Percentiles rank a stretch among this genome's conserved stretches.
phyloP scores from a whole-genome alignment of 192 early-diverging fungal species.

The Nowakowskiella sp. region DNA sequence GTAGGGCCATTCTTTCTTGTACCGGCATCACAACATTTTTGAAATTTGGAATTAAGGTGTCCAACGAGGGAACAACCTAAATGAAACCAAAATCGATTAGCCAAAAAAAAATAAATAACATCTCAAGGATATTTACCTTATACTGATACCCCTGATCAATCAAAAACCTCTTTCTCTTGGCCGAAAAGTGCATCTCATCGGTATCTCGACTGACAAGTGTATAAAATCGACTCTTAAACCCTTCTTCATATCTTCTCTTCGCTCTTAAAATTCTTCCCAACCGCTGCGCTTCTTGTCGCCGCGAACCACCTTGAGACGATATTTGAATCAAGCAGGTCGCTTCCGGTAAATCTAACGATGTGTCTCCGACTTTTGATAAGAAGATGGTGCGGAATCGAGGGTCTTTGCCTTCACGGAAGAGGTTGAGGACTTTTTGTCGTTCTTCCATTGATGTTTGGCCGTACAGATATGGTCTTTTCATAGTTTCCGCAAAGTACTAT shows the following conservation, averaged over 20 bases:
- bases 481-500: conserved; percentile 67
- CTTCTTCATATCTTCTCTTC: conserved; percentile 96
- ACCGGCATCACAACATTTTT: too few relatives aligned
- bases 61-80: too few relatives aligned
- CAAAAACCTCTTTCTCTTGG: conserved; percentile 92
- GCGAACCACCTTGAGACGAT: conserved; percentile 91
- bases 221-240: conserved; percentile 95
- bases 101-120: too few relatives aligned
- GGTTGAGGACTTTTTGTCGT: conserved; percentile 39
- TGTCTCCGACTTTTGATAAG: conserved; percentile 88
- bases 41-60: too few relatives aligned
- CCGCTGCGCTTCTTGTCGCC: conserved; percentile 97
- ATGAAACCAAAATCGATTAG: too few relatives aligned
- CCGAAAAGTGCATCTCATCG: conserved; percentile 95
- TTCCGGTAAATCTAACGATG: conserved; percentile 96
- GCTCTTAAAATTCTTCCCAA: conserved; percentile 88
- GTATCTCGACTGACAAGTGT: conserved; percentile 96
- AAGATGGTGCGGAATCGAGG: conserved; percentile 41
- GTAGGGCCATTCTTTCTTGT: too few relatives aligned
- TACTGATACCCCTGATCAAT: conserved; percentile 99
- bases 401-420: conserved; percentile 29
- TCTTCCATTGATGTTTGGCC: conserved; percentile 85
- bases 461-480: conserved; percentile 82
- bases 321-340: conserved; percentile 99
- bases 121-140: conserved; percentile 67